These are phyloP conservation scores for Xylariaceae sp. DNA, from an alignment of 2,329 filamentous ascomycete species.

Conservation along the genomic window DNA sequence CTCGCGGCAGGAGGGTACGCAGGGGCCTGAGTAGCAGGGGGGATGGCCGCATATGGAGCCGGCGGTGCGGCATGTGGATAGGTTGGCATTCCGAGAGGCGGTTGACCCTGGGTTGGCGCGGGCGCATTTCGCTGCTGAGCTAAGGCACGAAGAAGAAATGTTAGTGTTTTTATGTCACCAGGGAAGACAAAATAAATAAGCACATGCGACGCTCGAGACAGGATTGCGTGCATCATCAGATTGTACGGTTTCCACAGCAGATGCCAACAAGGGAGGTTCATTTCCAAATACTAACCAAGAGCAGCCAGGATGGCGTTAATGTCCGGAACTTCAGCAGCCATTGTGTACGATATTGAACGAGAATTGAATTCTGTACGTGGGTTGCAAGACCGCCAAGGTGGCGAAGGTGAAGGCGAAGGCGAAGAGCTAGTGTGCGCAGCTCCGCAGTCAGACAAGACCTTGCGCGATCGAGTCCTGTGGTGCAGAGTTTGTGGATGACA, in stretches of 20 bases:
- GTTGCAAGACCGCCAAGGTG: conserved; percentile 1
- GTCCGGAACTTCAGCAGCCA: conserved; percentile 37
- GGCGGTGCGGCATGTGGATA: conserved; percentile 36
- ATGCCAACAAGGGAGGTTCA: neutral
- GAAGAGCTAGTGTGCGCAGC: neutral
- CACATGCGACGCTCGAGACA: too few relatives aligned
- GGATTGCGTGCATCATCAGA: conserved; percentile 1
- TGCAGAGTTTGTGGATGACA: neutral
- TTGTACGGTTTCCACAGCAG: neutral
- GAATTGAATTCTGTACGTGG: conserved; percentile 1
- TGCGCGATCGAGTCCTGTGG: neutral
- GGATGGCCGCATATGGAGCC: conserved; percentile 34
- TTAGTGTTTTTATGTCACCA: too few relatives aligned
- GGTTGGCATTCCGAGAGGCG: conserved; percentile 29
- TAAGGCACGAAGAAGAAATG: conserved; percentile 20
- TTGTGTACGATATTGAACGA: conserved; percentile 19
- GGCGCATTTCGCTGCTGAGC: conserved; percentile 40
- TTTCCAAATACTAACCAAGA: conserved; percentile 35
- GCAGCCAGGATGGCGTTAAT: conserved; percentile 46
- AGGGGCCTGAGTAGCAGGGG: conserved; percentile 34
- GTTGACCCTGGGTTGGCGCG: conserved; percentile 39
- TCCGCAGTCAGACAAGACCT: neutral
- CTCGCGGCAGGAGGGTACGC: conserved; percentile 33
- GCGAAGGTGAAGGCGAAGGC: neutral
- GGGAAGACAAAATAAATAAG: too few relatives aligned